phyloP scores from a whole-genome alignment of 2,329 filamentous ascomycete species.

The Epichloe typhina region DNA sequence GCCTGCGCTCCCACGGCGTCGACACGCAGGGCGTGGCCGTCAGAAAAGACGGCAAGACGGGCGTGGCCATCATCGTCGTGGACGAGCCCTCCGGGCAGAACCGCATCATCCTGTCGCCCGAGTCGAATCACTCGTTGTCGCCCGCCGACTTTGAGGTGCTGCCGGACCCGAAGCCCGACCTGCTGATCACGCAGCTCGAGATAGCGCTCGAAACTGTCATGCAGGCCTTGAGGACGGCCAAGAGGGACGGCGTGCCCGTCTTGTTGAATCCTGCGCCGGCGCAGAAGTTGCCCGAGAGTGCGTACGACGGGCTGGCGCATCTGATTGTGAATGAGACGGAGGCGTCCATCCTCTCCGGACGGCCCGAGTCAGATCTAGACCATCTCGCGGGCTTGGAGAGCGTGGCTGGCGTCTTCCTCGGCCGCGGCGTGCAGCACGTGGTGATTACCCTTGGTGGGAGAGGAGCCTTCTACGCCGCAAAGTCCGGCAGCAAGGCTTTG shows the following conservation, averaged over 20 bases:
- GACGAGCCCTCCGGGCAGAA: constrained; percentile 63
- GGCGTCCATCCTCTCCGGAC: constrained; percentile 57
- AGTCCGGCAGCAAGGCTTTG: constrained; percentile 27
- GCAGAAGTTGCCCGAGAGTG: constrained; percentile 49
- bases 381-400: constrained; percentile 27
- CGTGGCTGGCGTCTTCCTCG: constrained; percentile 49
- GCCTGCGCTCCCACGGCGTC: constrained; percentile 48
- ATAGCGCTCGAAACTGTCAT: constrained; percentile 55
- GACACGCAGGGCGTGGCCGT: constrained; percentile 40
- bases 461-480: constrained; percentile 56
- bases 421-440: constrained; percentile 58
- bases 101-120: constrained; percentile 59
- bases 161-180: constrained; percentile 33
- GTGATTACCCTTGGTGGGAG: constrained; percentile 74
- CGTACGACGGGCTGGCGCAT: constrained; percentile 57
- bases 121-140: constrained; percentile 47
- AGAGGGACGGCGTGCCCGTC: constrained; percentile 40
- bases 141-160: constrained; percentile 22
- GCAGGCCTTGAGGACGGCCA: constrained; percentile 41
- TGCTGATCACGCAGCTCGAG: constrained; percentile 69
- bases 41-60: constrained; percentile 39
- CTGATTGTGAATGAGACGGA: constrained; percentile 88
- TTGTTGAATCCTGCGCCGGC: constrained; percentile 82
- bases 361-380: constrained; percentile 35
- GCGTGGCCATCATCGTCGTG: constrained; percentile 63